Percentiles rank a stretch among this genome's conserved stretches.
phyloP scores from a whole-genome alignment of 164 flowering plant genomes.

The Piper betle region DNA sequence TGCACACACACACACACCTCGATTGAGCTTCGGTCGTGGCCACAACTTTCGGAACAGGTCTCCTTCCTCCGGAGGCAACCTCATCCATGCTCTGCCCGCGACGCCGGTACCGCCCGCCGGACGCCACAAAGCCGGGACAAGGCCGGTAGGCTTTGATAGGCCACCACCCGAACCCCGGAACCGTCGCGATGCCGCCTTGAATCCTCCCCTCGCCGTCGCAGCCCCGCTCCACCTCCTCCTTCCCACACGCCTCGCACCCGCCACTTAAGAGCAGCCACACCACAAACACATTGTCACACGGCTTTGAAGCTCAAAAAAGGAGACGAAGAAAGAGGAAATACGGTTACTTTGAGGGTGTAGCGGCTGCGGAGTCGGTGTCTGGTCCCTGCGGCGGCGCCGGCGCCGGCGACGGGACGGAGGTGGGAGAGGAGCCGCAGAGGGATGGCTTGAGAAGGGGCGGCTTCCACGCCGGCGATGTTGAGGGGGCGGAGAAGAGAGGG shows the following conservation, averaged over 20 bases:
- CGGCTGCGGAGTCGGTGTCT: too few relatives aligned
- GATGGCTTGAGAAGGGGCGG: too few relatives aligned
- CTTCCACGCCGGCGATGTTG: too few relatives aligned
- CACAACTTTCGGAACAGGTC: slow-evolving; percentile 11
- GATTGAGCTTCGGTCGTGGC: slow-evolving; percentile 17
- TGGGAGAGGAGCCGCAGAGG: too few relatives aligned
- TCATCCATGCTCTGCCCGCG: slow-evolving; percentile 95
- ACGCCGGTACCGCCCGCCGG: slow-evolving; percentile 83
- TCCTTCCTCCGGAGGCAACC: slow-evolving; percentile 57
- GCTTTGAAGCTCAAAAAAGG: too few relatives aligned
- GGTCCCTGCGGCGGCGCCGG: too few relatives aligned
- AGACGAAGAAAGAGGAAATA: too few relatives aligned
- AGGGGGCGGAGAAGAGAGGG: too few relatives aligned
- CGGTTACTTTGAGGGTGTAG: too few relatives aligned
- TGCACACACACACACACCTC: slow-evolving; percentile 29
- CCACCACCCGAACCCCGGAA: slow-evolving; percentile 99
- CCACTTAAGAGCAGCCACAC: slow-evolving; percentile 12
- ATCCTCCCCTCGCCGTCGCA: slow-evolving; percentile 97
- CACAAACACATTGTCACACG: not conserved
- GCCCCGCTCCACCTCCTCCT: slow-evolving; percentile 62
- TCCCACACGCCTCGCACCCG: slow-evolving; percentile 77
- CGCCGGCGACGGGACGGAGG: too few relatives aligned
- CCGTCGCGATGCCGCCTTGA: slow-evolving; percentile 93
- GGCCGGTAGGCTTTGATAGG: slow-evolving; percentile 96
- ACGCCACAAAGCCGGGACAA: slow-evolving; percentile 73